Conservation (phyloP, 2,329 filamentous ascomycete species). For the Penicillium brasilianum region DNA sequence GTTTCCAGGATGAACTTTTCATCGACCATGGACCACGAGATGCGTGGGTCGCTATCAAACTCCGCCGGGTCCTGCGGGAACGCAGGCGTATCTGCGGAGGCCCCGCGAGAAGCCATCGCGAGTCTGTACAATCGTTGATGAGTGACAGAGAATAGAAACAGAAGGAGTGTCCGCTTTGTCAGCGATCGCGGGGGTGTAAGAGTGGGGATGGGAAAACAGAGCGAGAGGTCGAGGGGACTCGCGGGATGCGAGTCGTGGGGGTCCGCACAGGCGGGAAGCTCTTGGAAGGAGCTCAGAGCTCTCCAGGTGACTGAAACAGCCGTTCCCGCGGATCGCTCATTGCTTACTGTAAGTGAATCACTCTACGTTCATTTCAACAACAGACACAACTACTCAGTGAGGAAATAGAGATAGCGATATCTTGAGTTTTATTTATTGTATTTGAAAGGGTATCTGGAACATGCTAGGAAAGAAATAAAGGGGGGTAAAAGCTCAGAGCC, state of each 20-base stretch:
- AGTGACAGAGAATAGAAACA: background rate
- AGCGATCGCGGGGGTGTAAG: background rate
- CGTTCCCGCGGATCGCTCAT: slow-evolving; percentile 9
- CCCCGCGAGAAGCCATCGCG: slow-evolving; percentile 32
- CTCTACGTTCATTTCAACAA: background rate
- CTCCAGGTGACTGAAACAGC: background rate
- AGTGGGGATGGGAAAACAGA: background rate
- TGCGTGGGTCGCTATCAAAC: slow-evolving; percentile 78
- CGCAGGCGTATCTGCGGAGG: slow-evolving; percentile 26
- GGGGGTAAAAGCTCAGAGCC: background rate
- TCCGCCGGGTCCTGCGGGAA: slow-evolving; percentile 65
- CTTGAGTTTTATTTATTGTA: background rate
- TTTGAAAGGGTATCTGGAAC: slow-evolving; percentile 23
- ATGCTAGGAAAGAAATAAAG: slow-evolving; percentile 1
- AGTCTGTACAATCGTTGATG: background rate
- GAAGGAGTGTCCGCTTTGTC: background rate
- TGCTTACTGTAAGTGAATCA: background rate
- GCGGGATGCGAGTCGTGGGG: background rate
- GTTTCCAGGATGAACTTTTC: slow-evolving; percentile 83
- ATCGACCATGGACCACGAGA: slow-evolving; percentile 84
- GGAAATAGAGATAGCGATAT: background rate
- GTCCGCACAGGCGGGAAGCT: slow-evolving; percentile 18
- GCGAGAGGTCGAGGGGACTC: background rate
- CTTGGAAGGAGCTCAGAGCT: slow-evolving; percentile 6
- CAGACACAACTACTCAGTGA: background rate